Base-by-base conservation (phyloP, 2,329 filamentous ascomycete species). In the Fusarium sp. region DNA sequence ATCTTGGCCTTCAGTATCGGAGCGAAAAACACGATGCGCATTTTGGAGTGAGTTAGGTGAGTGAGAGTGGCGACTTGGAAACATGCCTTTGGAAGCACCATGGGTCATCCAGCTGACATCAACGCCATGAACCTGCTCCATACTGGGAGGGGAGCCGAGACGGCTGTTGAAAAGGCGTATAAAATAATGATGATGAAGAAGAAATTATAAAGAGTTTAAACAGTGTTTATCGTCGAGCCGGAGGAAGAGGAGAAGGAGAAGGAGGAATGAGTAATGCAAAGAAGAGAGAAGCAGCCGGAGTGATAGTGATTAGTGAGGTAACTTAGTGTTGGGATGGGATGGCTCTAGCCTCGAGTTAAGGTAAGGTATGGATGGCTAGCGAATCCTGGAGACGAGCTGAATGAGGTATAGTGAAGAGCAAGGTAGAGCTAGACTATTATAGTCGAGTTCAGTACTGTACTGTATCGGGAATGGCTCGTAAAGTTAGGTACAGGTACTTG, bases 41-140 rank as follows among this genome's bases (percentile, higher is more conserved):
- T 73, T 56, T 57, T 57, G 29, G 38, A 47, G 43, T 58, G 43
- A 57, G 38, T 33, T 35, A n/a, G 50, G 44, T 61, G 55, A 44
- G 49, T 59, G 50, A 31, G 44, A 70, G 73, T 75, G 71, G 71
- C 69, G 70, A 73, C 24, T 63, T 18, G 42, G 43, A 54, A 56
- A 81, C 86, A 80, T 85, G 93, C 93, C 93, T 91, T 92, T 94
- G 69, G 90, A 89, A 73, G 91, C 89, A 77, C 92, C 92, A 81
- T 96, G 92, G 73, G 86, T 86, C 84, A 97, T 92, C 93, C 93
- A 97, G 80, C 92, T 94, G 77, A 97, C 93, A 81, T 97, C 93
- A 76, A 97, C 88, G 71, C 91, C 91, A 79, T 93, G 90, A 70
- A 93, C 88, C 74, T 92, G 90, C 81, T 95, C 93, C 93, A 95